Evolutionary conservation across 176 grass and related monocot species (phyloP).

Genomic region (Raddia distichophylla): DNA sequence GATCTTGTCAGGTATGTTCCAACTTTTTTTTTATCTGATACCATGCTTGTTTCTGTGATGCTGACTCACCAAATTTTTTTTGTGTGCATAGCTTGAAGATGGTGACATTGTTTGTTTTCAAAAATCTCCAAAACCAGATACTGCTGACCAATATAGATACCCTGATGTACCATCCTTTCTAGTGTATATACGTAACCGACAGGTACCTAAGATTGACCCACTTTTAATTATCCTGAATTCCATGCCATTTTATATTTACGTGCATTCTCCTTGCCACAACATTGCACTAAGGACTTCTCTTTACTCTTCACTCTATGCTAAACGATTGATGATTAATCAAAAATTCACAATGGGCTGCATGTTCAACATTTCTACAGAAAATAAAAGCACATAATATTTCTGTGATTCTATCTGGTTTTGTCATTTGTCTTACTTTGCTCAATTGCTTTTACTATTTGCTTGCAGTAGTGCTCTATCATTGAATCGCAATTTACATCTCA

Average conservation of each 20-base stretch:
- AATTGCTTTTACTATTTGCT: slow-evolving; percentile 25
- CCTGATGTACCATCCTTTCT: slow-evolving; percentile 89
- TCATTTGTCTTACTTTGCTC: slow-evolving; percentile 17
- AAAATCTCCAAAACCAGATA: slow-evolving; percentile 62
- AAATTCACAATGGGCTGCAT: neutral
- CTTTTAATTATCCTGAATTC: slow-evolving; percentile 12
- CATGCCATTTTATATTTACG: neutral
- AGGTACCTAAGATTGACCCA: slow-evolving; percentile 49
- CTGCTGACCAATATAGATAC: slow-evolving; percentile 68
- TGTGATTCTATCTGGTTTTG: slow-evolving; percentile 33
- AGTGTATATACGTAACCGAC: slow-evolving; percentile 90
- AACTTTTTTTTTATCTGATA: slow-evolving; percentile 23
- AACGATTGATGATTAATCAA: neutral
- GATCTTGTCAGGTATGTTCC: slow-evolving; percentile 75
- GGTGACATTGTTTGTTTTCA: slow-evolving; percentile 97
- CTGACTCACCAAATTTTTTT: slow-evolving; percentile 44
- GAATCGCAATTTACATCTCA: neutral
- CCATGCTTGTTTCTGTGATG: slow-evolving; percentile 21
- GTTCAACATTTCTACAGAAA: slow-evolving; percentile 24
- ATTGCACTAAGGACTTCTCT: neutral
- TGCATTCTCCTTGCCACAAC: neutral
- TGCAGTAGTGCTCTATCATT: slow-evolving; percentile 5
- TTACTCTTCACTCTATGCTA: neutral
- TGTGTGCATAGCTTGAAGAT: slow-evolving; percentile 84
- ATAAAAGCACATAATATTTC: neutral